These are phyloP conservation scores for Fusarium tjaetaba DNA, from an alignment of 2,329 filamentous ascomycete species.

Conservation along the genomic window DNA sequence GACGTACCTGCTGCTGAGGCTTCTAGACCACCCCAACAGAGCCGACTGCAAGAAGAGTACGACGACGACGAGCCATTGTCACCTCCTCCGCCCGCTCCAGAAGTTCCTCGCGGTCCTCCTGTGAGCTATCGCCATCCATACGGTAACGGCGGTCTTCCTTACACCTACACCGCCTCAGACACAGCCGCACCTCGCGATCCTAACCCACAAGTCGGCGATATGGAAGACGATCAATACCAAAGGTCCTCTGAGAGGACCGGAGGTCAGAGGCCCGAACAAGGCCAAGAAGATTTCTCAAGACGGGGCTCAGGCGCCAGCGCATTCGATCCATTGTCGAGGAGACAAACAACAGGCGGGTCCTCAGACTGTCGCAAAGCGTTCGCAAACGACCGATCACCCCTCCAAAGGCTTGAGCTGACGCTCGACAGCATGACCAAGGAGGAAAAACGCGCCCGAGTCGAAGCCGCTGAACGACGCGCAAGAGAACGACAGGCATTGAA, in stretches of 20 bases:
- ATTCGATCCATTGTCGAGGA: conserved; percentile 47
- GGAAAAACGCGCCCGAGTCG: conserved; percentile 86
- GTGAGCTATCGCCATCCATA: conserved; percentile 64
- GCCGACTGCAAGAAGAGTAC: conserved; percentile 49
- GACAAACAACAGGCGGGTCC: conserved; percentile 52
- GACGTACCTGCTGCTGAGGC: conserved; percentile 52
- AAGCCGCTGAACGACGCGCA: conserved; percentile 81
- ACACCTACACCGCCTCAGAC: conserved; percentile 35
- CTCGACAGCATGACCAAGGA: conserved; percentile 95
- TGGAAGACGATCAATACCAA: conserved; percentile 44
- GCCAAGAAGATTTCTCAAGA: conserved; percentile 36
- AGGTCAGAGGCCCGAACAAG: conserved; percentile 31
- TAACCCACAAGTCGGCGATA: conserved; percentile 34
- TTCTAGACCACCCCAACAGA: conserved; percentile 56
- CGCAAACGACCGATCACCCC: conserved; percentile 85
- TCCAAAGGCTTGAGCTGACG: conserved; percentile 92
- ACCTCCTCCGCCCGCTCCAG: conserved; percentile 64
- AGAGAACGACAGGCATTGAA: conserved; percentile 67
- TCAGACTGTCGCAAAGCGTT: conserved; percentile 66
- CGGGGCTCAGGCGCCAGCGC: conserved; percentile 35
- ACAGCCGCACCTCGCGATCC: conserved; percentile 15
- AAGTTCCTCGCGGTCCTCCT: conserved; percentile 69
- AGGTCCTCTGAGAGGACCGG: conserved; percentile 32
- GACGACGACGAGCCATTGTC: conserved; percentile 51
- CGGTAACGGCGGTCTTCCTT: conserved; percentile 41